Evolutionary conservation across 73 alveolate species (phyloP), one percentile per base, ranked within the genome.

Genomic region (Urostyla sp.): DNA sequence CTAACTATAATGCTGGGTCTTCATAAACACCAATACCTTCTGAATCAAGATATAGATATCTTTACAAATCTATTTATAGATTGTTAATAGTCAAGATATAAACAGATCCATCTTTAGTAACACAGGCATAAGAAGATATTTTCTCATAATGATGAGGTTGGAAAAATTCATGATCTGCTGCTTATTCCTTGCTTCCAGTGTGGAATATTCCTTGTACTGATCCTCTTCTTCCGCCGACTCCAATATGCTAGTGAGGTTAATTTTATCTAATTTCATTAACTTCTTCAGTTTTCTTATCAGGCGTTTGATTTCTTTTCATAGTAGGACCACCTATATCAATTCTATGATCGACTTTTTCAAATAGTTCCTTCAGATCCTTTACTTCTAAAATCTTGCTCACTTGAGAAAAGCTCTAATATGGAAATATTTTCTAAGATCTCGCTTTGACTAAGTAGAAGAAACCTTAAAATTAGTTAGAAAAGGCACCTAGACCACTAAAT

Each of bases 11-110:
- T 1, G 30, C 52, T 0, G 80, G 46, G 38, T 81, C 80, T 5
- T 21, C 38, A 38, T 81, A 81, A n/a, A 81, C 69, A 7, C 91
- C 91, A 0, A 81, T 69, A 0, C 77, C 73, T 7, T 55, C 40
- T 3, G 84, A 57, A 73, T 83, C 87, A 32, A 52, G n/a, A 7
- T 87, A 77, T 4, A 32, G 52, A 2, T 57, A 38, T 20, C 58
- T 60, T 37, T 18, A 16, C 18, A 37, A 26, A 10, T 15, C 26
- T 21, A 20, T 6, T 24, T 24, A n/a, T 13, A 49, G 35, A 16
- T 75, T 50, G 3, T 46, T 38, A 10, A 52, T 10, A 21, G 30
- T 5, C 23, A 58, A 23, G 26, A 75, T 36, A 5, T 18, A 30
- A 24, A 60, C 67, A 23, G 27, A 20, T 15, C 58, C 73, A 32